Base-by-base conservation (phyloP, 2,329 filamentous ascomycete species). In the Tolypocladium capitatum region DNA sequence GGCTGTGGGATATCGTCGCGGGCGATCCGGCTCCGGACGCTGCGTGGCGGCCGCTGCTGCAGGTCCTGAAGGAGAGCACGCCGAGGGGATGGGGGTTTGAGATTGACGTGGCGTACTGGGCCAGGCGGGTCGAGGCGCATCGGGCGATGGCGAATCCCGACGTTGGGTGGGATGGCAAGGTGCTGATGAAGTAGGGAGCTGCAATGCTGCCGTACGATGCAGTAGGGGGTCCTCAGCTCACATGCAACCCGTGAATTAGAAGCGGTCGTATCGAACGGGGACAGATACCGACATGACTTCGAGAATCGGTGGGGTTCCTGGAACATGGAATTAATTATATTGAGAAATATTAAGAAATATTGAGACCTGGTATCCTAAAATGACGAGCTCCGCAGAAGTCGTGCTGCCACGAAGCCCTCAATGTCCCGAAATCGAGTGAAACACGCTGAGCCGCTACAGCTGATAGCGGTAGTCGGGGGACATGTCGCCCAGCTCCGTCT, bases 401-500 rank as follows among this genome's bases (percentile, higher is more conserved):
- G 21, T 11, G 30, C 30, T n/a, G 24, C 38, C 10, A 40, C n/a
- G 14, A 5, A 24, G 5, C 5, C 6, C 5, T 28, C 24, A 13
- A 21, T 28, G 5, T 13, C 24, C 21, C 11, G 4, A n/a, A 28
- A 6, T 3, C 24, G 24, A 24, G 5, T 24, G 24, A 8, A 7
- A 24, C 2, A n/a, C 5, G 1, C 5, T n/a, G 4, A 38, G 7
- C 3, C 24, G 28, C 46, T 68, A 81, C 52, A 80, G 55, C 49
- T 76, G 56, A 60, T 81, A 82, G 52, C 78, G 67, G 59, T 81
- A 82, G 16, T 74, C 74, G 2, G 78, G 78, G 47, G 66, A 75
- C 63, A 78, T 52, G 57, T 83, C 79, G 2, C 78, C 78, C 57
- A 81, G 51, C 51, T 78, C 74, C 27, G 68, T 73, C 69, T 80